Conservation (phyloP, 371 early-diverging fungal species). For the Batkoa obscura region DNA sequence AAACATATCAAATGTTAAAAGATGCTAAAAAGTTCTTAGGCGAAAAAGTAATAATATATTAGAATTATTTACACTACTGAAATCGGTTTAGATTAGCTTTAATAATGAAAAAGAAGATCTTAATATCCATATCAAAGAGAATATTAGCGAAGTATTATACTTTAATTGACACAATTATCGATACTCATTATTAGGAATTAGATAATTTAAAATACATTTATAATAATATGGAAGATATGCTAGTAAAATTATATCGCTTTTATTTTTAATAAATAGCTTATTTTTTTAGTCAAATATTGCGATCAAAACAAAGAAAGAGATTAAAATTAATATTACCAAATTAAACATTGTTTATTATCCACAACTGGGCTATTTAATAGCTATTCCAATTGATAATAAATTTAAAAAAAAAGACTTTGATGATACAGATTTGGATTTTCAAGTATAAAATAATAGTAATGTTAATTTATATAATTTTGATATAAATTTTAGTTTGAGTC, state of each 20-base stretch:
- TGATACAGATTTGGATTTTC: neutral
- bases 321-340: neutral
- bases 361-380: slow-evolving; percentile 1
- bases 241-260: neutral
- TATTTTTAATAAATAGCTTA: neutral
- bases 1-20: too few species aligned
- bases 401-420: neutral
- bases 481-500: neutral
- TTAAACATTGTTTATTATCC: slow-evolving; percentile 6
- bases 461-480: neutral
- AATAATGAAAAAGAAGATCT: too few species aligned
- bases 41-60: too few species aligned
- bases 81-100: too few species aligned
- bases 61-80: too few species aligned
- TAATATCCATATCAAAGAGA: too few species aligned
- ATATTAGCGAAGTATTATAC: too few species aligned
- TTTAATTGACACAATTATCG: too few species aligned
- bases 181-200: too few species aligned
- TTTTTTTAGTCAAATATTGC: neutral
- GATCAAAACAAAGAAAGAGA: neutral
- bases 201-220: neutral
- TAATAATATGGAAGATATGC: neutral
- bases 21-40: too few species aligned
- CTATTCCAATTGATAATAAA: neutral
- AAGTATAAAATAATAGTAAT: slow-evolving; percentile 2